Evolutionary conservation across 139 green algal genomes (phyloP).

Genomic region (Chlorella sp.): DNA sequence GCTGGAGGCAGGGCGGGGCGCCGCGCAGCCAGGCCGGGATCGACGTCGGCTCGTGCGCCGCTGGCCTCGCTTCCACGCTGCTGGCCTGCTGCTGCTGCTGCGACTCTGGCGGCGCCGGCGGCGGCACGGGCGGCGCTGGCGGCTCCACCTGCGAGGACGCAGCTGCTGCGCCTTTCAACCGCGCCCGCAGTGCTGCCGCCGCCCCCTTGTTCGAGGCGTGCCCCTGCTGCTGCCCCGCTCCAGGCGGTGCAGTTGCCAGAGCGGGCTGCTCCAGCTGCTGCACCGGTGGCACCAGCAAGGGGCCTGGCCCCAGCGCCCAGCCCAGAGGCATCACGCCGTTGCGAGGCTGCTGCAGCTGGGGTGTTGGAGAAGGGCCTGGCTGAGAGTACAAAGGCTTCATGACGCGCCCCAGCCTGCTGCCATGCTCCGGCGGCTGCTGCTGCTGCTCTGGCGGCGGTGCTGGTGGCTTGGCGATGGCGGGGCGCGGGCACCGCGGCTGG

Average conservation of each 20-base stretch:
- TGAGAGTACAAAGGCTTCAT: background rate
- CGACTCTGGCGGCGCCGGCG: too few relatives aligned
- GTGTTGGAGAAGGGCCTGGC: background rate
- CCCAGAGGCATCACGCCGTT: background rate
- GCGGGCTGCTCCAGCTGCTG: background rate
- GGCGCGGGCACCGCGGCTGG: background rate
- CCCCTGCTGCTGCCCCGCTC: background rate
- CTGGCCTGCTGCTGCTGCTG: conserved; percentile 13
- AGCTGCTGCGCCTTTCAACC: conserved; percentile 5
- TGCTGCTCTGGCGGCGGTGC: background rate
- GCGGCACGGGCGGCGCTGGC: background rate
- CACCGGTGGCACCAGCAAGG: background rate
- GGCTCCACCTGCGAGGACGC: background rate
- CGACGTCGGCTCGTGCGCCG: background rate
- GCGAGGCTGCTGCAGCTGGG: background rate
- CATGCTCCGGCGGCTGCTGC: background rate
- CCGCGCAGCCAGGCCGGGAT: conserved; percentile 1
- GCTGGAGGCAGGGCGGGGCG: background rate
- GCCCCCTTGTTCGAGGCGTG: conserved; percentile 15
- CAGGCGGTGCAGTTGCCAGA: background rate
- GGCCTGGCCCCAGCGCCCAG: too few relatives aligned
- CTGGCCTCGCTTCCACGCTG: conserved; percentile 10
- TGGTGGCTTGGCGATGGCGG: background rate
- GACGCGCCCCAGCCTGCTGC: background rate
- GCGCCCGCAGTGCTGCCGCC: background rate